Evolutionary conservation across 371 early-diverging fungal genomes (phyloP).

Genomic region (Mucor plumbeus): DNA sequence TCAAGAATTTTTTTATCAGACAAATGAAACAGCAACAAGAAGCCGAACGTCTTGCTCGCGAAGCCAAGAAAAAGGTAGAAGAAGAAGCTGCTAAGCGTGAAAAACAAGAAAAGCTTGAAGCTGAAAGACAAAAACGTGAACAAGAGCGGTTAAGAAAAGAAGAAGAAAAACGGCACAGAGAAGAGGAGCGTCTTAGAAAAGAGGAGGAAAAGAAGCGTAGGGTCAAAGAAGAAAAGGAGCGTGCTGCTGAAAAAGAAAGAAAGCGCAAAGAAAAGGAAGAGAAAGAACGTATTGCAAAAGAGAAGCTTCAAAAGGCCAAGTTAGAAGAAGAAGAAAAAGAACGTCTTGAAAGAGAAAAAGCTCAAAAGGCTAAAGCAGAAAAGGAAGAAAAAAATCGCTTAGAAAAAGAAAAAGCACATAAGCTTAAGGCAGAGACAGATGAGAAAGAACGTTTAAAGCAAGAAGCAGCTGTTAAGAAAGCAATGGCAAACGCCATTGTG

Average conservation of each 20-base stretch:
- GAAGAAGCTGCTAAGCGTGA: constrained; percentile 43
- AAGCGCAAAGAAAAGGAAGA: constrained; percentile 44
- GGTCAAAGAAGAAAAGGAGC: constrained; percentile 25
- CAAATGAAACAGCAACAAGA: constrained; percentile 52
- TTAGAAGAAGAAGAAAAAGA: constrained; percentile 50
- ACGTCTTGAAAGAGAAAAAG: constrained; percentile 19
- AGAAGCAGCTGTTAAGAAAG: neutral
- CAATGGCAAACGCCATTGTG: neutral
- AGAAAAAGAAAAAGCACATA: constrained; percentile 17
- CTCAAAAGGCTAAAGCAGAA: constrained; percentile 34
- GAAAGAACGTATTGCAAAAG: constrained; percentile 17
- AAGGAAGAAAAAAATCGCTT: constrained; percentile 35
- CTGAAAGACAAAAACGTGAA: constrained; percentile 62
- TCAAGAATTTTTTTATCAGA: constrained; percentile 15
- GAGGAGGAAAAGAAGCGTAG: constrained; percentile 36
- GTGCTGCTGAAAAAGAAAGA: constrained; percentile 22
- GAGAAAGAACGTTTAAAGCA: neutral
- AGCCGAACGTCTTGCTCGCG: constrained; percentile 42
- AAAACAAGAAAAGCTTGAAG: constrained; percentile 41
- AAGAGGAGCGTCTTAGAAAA: constrained; percentile 36
- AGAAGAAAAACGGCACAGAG: constrained; percentile 43
- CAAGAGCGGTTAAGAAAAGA: constrained; percentile 40
- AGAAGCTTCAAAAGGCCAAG: constrained; percentile 8
- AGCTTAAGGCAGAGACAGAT: constrained; percentile 41
- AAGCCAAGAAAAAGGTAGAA: constrained; percentile 51